Evolutionary conservation across 192 early-diverging fungal genomes (phyloP).

Genomic region (Ambispora gerdemannii): DNA sequence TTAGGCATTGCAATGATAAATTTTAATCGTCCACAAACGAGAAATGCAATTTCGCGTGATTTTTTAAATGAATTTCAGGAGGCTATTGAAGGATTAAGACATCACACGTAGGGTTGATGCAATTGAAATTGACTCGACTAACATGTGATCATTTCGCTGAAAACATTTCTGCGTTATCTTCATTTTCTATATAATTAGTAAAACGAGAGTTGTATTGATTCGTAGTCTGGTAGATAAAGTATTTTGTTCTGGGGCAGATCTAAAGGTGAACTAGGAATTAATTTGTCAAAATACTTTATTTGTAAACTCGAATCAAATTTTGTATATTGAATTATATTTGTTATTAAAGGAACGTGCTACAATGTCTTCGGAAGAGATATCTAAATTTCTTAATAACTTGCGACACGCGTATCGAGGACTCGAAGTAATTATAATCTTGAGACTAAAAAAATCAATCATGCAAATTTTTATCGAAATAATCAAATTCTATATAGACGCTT

Average conservation of each 20-base stretch:
- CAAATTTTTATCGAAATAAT: too few relatives aligned
- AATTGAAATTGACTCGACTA: too few relatives aligned
- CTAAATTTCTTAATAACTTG: constrained; percentile 76
- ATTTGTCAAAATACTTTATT: background rate
- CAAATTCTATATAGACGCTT: constrained; percentile 56
- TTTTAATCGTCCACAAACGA: constrained; percentile 79
- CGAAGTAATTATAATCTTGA: constrained; percentile 59
- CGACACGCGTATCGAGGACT: constrained; percentile 76
- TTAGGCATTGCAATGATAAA: constrained; percentile 76
- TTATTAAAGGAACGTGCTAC: constrained; percentile 66
- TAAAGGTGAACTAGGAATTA: constrained; percentile 60
- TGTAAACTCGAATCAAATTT: background rate
- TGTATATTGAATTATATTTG: background rate
- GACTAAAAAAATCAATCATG: too few relatives aligned
- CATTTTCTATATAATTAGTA: too few relatives aligned
- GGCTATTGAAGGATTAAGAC: constrained; percentile 61
- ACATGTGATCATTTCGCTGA: background rate
- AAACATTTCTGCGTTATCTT: background rate
- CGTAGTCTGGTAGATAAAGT: constrained; percentile 73
- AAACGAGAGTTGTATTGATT: constrained; percentile 75
- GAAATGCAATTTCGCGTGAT: constrained; percentile 85
- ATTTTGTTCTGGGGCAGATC: constrained; percentile 94
- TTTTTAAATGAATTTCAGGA: constrained; percentile 69
- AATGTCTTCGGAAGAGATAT: constrained; percentile 76
- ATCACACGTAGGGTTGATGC: constrained; percentile 50